Evolutionary conservation across 495 filamentous ascomycete species (phyloP), one percentile per base, ranked within the genome.

Genomic region (Penicillium malachiteum): DNA sequence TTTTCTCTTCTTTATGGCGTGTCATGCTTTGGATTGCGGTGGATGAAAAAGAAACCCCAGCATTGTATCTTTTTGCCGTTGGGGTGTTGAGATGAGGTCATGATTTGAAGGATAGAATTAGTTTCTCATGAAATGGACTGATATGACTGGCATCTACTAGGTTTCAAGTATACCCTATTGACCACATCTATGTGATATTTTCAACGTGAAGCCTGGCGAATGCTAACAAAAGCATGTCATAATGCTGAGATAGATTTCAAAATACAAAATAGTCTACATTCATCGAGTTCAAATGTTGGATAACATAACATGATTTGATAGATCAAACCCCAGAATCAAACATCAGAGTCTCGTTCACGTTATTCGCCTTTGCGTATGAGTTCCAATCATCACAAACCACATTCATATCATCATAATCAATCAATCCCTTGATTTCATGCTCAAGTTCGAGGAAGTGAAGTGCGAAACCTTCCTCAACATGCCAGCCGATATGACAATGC

Each of bases 401-500:
- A 37, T 13, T 37, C 12, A 37, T 10, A 13, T 2, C 12, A 13
- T 37, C 34, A 13, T 37, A 43, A 43, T 14, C 43, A 14, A 46
- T 12, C 6, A 46, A 18, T 18, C 8, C n/a, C 16, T 10, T 7
- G 8, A 81, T 76, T 43, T 79, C 69, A 31, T 46, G 49, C 44
- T 69, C 66, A 32, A 72, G 63, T 65, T 81, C 77, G 8, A 78
- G 55, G 57, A 74, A 74, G 52, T 75, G 68, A 8, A 77, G 52
- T 34, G 65, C 72, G 34, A 79, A 61, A 12, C 76, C 75, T 40
- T 66, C 56, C 51, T 64, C 56, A 14, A 66, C 60, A 53, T 77
- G 74, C 68, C 71, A 78, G 21, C 71, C 73, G 50, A 78, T 73
- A 59, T 80, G 76, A 53, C 77, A 79, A 48, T 79, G 73, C 62